Evolutionary conservation across 2,329 filamentous ascomycete species (phyloP).

Genomic region (Thelonectria olida): DNA sequence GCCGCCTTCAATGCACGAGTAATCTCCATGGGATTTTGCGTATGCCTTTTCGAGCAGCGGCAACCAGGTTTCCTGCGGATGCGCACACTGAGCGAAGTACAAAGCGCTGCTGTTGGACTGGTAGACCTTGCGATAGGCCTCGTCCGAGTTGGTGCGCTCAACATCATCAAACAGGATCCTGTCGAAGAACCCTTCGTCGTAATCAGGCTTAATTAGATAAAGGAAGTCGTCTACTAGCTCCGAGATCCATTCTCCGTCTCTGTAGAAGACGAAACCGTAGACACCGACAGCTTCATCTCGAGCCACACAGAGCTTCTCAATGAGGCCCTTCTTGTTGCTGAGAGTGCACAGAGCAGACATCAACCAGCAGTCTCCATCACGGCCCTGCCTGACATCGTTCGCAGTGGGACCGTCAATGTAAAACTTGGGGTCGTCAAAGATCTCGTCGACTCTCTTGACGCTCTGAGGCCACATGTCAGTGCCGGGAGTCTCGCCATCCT

Average conservation of each 20-base stretch:
- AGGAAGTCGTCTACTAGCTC: slow-evolving; percentile 67
- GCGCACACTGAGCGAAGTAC: slow-evolving; percentile 79
- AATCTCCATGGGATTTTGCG: slow-evolving; percentile 84
- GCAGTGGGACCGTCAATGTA: slow-evolving; percentile 80
- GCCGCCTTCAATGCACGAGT: slow-evolving; percentile 77
- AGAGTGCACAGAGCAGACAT: slow-evolving; percentile 83
- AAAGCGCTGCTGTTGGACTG: slow-evolving; percentile 79
- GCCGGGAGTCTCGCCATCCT: slow-evolving; percentile 33
- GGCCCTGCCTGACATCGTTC: slow-evolving; percentile 81
- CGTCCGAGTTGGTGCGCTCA: slow-evolving; percentile 61
- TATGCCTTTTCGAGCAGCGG: slow-evolving; percentile 83
- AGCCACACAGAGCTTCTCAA: slow-evolving; percentile 78
- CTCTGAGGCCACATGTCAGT: slow-evolving; percentile 53
- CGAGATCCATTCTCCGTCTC: slow-evolving; percentile 78
- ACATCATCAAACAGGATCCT: slow-evolving; percentile 54
- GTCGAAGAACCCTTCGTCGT: slow-evolving; percentile 65
- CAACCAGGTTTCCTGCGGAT: slow-evolving; percentile 83
- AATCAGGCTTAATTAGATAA: slow-evolving; percentile 66
- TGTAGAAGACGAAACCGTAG: slow-evolving; percentile 86
- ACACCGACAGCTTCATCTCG: slow-evolving; percentile 79
- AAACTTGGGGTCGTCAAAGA: slow-evolving; percentile 81
- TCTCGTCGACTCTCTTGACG: slow-evolving; percentile 77
- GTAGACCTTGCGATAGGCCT: slow-evolving; percentile 73
- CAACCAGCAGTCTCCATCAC: slow-evolving; percentile 86
- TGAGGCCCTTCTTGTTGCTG: slow-evolving; percentile 75